phyloP scores from a whole-genome alignment of 768 basidiomycete genomes.

The Russula sp. region DNA sequence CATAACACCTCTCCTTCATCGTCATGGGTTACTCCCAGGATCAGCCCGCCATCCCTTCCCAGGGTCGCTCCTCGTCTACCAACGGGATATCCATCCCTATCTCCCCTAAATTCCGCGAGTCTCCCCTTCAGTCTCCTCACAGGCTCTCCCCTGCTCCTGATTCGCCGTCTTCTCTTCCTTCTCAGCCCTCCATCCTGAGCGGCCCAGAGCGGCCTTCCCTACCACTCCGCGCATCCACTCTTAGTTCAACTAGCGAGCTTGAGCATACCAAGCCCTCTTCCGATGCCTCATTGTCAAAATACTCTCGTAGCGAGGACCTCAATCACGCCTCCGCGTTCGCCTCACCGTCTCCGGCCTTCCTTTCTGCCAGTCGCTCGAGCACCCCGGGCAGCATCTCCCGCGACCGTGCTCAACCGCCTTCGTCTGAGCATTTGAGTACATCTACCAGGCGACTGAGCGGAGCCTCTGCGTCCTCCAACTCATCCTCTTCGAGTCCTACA shows the following conservation, averaged over 20 bases:
- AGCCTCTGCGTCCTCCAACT: slow-evolving; percentile 49
- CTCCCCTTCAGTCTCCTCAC: slow-evolving; percentile 17
- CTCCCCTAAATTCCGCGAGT: slow-evolving; percentile 8
- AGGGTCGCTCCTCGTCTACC: not conserved
- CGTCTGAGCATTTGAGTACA: slow-evolving; percentile 48
- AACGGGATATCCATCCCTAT: slow-evolving; percentile 13
- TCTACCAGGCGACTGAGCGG: slow-evolving; percentile 41
- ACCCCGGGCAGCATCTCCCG: slow-evolving; percentile 46
- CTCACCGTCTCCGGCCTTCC: slow-evolving; percentile 34
- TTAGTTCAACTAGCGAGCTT: slow-evolving; percentile 47
- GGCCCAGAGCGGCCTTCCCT: slow-evolving; percentile 45
- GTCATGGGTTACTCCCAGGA: slow-evolving; percentile 22
- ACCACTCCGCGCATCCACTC: slow-evolving; percentile 62
- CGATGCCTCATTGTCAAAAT: slow-evolving; percentile 29
- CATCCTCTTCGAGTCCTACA: slow-evolving; percentile 47
- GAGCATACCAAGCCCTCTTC: slow-evolving; percentile 40
- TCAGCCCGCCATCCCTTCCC: slow-evolving; percentile 12
- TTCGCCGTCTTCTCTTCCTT: slow-evolving; percentile 14
- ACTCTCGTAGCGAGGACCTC: slow-evolving; percentile 67
- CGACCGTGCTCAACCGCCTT: slow-evolving; percentile 44
- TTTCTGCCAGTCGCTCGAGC: slow-evolving; percentile 51
- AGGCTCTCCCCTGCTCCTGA: slow-evolving; percentile 7
- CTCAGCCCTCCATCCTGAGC: slow-evolving; percentile 7
- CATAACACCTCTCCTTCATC: slow-evolving; percentile 3
- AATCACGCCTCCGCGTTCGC: slow-evolving; percentile 42